Conservation (phyloP, 1,139 yeast species). For the Candida sanyaensis region DNA sequence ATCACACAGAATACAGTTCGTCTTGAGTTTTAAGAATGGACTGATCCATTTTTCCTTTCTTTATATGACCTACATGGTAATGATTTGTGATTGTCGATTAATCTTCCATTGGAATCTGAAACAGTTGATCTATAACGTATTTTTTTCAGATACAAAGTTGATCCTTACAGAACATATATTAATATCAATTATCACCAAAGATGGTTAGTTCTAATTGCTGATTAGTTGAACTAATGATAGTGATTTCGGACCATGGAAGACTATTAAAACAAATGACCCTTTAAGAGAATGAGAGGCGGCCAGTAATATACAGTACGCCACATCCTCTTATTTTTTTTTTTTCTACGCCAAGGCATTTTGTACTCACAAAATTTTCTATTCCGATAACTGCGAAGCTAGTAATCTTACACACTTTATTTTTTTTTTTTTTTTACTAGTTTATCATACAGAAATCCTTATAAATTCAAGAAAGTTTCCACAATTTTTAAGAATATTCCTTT, state of each 20-base stretch:
- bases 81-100: no score
- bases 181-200: not conserved
- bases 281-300: not conserved
- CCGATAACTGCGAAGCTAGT: conserved; percentile 6
- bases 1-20: no score
- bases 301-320: not conserved
- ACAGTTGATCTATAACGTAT: not conserved
- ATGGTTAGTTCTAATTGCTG: not conserved
- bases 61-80: not conserved
- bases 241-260: no score
- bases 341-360: not conserved
- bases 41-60: no score
- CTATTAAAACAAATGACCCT: not conserved
- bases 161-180: not conserved
- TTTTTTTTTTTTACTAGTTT: not conserved
- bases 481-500: not conserved
- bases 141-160: not conserved
- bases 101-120: not conserved
- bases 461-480: not conserved
- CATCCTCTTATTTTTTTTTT: not conserved
- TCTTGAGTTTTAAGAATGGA: no score
- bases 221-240: no score
- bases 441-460: not conserved
- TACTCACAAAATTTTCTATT: not conserved
- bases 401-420: not conserved